phyloP scores from a whole-genome alignment of 495 filamentous ascomycete species.

The Penicillium simplicissimum region DNA sequence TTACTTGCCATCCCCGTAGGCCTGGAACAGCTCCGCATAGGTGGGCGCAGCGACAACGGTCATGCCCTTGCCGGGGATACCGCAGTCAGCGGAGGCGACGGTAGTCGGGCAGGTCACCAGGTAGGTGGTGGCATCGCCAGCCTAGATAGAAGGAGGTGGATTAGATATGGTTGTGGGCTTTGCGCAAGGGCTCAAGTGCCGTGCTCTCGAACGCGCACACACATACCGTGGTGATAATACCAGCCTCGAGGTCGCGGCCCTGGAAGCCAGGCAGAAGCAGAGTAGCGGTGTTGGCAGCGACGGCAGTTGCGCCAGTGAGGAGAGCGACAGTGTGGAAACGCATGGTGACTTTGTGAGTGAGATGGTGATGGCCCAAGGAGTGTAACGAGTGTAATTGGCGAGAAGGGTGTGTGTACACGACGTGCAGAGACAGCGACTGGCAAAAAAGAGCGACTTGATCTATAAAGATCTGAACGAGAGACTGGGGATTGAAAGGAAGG shows the following conservation, averaged over 20 bases:
- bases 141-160: conserved; percentile 17
- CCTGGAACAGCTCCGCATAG: conserved; percentile 22
- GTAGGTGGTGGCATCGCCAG: conserved; percentile 32
- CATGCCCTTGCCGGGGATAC: conserved; percentile 28
- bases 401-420: conserved; percentile 18
- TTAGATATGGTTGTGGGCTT: not conserved
- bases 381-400: conserved; percentile 18
- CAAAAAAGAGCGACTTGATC: conserved; percentile 39
- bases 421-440: conserved; percentile 21
- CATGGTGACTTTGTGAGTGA: conserved; percentile 27
- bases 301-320: conserved; percentile 31
- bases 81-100: conserved; percentile 21
- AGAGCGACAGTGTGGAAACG: conserved; percentile 32
- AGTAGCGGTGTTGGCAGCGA: conserved; percentile 33
- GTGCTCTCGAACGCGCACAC: not conserved
- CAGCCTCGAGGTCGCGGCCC: conserved; percentile 25
- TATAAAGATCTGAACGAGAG: conserved; percentile 18
- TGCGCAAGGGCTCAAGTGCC: not conserved
- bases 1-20: conserved; percentile 23
- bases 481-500: conserved; percentile 22
- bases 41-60: conserved; percentile 30
- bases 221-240: conserved; percentile 32
- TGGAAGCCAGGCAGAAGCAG: conserved; percentile 35
- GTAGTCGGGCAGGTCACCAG: conserved; percentile 29
- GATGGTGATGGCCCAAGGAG: conserved; percentile 13